Percentiles rank a stretch among this genome's conserved stretches.
phyloP scores from a whole-genome alignment of 345 rosid genomes.

The Boechera retrofracta region DNA sequence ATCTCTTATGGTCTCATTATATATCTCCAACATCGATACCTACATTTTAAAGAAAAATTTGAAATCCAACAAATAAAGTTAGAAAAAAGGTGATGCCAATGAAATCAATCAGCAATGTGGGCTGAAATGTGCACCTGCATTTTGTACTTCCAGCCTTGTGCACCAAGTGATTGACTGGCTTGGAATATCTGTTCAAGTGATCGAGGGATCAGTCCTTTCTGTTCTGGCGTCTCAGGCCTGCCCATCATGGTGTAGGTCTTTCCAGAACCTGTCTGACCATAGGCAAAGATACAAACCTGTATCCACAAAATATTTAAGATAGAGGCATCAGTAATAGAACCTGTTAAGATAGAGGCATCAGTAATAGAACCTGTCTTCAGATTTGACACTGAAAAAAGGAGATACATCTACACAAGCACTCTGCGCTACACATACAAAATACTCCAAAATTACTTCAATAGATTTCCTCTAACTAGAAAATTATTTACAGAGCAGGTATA shows the following conservation, averaged over 20 bases:
- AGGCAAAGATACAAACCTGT: conserved; percentile 94
- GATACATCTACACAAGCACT: not conserved
- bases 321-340: not conserved
- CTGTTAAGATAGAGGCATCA: not conserved
- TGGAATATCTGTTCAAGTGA: conserved; percentile 83
- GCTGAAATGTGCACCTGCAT: conserved; percentile 62
- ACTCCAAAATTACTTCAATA: not conserved
- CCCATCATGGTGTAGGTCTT: conserved; percentile 98
- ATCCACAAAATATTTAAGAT: conserved; percentile 9
- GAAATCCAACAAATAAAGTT: not conserved
- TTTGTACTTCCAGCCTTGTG: conserved; percentile 85
- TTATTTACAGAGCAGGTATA: not conserved
- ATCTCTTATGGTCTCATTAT: conserved; percentile 86
- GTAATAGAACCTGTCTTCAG: not conserved
- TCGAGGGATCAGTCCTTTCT: conserved; percentile 84
- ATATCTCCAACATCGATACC: conserved; percentile 93
- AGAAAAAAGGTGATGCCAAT: not conserved
- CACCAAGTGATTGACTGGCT: conserved; percentile 62
- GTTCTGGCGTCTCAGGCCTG: conserved; percentile 63
- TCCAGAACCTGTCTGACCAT: conserved; percentile 95
- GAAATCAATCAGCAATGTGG: not conserved
- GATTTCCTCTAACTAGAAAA: not conserved
- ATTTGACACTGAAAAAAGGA: not conserved
- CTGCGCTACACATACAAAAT: not conserved
- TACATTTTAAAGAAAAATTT: conserved; percentile 15